Evolutionary conservation across 2,329 filamentous ascomycete species (phyloP), one percentile per base, ranked within the genome.

Genomic region (Ophiognomonia clavigignenti-juglandacearum): DNA sequence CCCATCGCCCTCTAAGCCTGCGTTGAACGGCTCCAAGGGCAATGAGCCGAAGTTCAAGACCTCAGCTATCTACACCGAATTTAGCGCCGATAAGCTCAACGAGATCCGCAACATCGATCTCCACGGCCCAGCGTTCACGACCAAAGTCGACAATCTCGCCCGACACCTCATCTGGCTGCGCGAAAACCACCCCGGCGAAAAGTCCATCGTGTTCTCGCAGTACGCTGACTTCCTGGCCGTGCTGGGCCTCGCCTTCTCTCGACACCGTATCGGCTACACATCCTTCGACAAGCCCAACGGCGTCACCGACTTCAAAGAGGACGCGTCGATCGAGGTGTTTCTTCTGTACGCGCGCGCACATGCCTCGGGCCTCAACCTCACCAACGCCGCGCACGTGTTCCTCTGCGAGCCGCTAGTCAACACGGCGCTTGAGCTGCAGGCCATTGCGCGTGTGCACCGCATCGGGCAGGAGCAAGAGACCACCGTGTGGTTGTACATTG

Each of bases 151-250:
- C 62, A 95, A 82, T 0, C 68, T 92, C 3, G 76, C 85, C 23
- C 79, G 88, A 3, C 93, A 97, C 62, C 67, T 97, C 3, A 66
- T 95, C 14, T 96, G 88, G 88, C 74, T 97, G 18, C 82, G 92
- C 3, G 74, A 86, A 55, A 81, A 87, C 39, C 90, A 96, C 56
- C 88, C 89, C 0, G 89, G 89, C 0, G 82, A 89, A 9, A 97
- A 97, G 62, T 87, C 88, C 0, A 86, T 98, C 61, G 77, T 97
- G n/a, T 98, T 96, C 64, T 95, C 88, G 1, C 92, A 97, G 66
- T 54, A 89, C 64, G 79, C 79, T 46, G 85, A 88, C 45, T 97
- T 96, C 56, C 72, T 97, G 2, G 70, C 76, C 1, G 82, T 95
- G 6, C 73, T 97, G 1, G 75, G 74, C 8, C 74, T 73, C 9